Evolutionary conservation across 495 filamentous ascomycete species (phyloP).

Genomic region (Trichocladium uniseriatum): DNA sequence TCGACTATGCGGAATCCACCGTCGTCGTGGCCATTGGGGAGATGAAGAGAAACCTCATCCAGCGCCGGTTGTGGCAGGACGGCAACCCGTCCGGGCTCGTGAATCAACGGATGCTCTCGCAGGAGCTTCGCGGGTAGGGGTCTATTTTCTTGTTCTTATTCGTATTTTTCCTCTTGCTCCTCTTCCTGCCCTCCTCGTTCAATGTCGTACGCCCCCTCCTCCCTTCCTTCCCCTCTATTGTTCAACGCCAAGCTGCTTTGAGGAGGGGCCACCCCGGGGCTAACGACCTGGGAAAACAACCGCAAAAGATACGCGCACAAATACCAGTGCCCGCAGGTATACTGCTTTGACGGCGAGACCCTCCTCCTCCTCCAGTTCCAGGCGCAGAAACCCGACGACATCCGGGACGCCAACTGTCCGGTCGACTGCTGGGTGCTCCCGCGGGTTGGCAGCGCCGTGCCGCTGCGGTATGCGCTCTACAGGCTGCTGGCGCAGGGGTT

Average conservation of each 20-base stretch:
- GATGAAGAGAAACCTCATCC: constrained; percentile 13
- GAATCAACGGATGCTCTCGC: constrained; percentile 8
- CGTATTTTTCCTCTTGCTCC: too few relatives aligned
- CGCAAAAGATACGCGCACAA: constrained; percentile 12
- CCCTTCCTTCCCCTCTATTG: too few relatives aligned
- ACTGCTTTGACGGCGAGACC: constrained; percentile 10
- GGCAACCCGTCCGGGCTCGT: not conserved
- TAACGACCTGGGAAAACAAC: too few relatives aligned
- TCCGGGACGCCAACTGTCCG: not conserved
- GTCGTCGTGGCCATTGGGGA: constrained; percentile 9
- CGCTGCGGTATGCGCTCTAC: constrained; percentile 3
- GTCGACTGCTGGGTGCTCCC: constrained; percentile 15
- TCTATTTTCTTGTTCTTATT: not conserved
- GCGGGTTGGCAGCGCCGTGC: not conserved
- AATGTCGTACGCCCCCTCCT: too few relatives aligned
- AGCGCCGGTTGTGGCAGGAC: not conserved
- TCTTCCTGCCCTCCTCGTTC: too few relatives aligned
- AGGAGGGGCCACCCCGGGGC: too few relatives aligned
- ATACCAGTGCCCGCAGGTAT: constrained; percentile 11
- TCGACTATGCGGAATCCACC: not conserved
- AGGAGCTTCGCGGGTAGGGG: constrained; percentile 15
- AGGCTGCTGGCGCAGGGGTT: constrained; percentile 8
- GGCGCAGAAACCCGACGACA: constrained; percentile 3
- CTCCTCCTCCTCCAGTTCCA: constrained; percentile 14
- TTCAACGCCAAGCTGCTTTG: too few relatives aligned